These are phyloP conservation scores for Atkinsonella hypoxylon DNA, from an alignment of 2,329 filamentous ascomycete species.

Conservation along the genomic window DNA sequence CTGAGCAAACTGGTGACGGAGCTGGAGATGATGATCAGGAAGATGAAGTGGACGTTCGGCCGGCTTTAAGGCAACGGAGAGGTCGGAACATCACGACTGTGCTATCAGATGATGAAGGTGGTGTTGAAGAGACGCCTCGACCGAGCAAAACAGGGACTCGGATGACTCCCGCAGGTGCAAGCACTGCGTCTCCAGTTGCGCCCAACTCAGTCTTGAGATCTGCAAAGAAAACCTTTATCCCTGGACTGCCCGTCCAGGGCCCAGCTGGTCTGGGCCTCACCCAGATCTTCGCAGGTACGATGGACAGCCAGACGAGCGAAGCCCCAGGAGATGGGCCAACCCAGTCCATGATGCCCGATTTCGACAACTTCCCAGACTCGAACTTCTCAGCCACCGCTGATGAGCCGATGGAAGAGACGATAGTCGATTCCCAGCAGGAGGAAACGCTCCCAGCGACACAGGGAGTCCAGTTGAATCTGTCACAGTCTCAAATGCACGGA, in stretches of 20 bases:
- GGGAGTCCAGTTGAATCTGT: constrained; percentile 42
- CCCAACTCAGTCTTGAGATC: constrained; percentile 57
- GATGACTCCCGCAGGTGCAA: constrained; percentile 30
- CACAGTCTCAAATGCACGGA: constrained; percentile 47
- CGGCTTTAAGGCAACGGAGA: constrained; percentile 31
- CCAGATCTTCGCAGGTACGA: constrained; percentile 82
- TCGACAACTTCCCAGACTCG: constrained; percentile 44
- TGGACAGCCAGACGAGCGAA: constrained; percentile 46
- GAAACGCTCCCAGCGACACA: constrained; percentile 27
- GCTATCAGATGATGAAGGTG: constrained; percentile 49
- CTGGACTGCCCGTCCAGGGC: constrained; percentile 49
- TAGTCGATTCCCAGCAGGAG: constrained; percentile 32
- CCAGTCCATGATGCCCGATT: constrained; percentile 43
- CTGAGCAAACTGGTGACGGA: constrained; percentile 18
- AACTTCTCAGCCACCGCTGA: constrained; percentile 51
- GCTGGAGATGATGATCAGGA: constrained; percentile 18
- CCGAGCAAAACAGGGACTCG: constrained; percentile 26
- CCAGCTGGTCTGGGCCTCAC: constrained; percentile 63
- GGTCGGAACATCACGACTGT: constrained; percentile 38
- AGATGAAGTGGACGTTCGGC: constrained; percentile 26
- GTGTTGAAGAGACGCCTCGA: constrained; percentile 35
- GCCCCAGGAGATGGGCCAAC: constrained; percentile 18
- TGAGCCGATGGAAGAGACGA: constrained; percentile 37
- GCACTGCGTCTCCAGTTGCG: constrained; percentile 36
- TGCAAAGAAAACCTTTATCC: constrained; percentile 57